phyloP scores from a whole-genome alignment of 2,329 filamentous ascomycete species.

The Chlorencoelia australis region DNA sequence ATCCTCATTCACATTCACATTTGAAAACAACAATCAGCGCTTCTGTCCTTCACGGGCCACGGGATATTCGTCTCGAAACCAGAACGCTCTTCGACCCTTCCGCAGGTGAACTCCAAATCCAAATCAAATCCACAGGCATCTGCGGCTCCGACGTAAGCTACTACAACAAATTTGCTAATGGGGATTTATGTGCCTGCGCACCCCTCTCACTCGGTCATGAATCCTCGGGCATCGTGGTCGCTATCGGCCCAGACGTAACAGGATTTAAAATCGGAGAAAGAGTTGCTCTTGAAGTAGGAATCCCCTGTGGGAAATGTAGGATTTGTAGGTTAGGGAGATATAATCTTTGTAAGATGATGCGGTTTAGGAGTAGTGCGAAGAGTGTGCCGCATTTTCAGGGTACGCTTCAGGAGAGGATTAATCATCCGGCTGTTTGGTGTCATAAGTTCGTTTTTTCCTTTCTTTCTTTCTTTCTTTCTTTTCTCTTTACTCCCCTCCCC shows the following conservation, averaged over 20 bases:
- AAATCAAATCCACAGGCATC: constrained; percentile 55
- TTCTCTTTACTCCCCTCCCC: background rate
- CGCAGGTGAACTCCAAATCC: constrained; percentile 50
- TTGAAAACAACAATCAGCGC: constrained; percentile 33
- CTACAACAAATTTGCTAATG: constrained; percentile 64
- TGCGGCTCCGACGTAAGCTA: constrained; percentile 63
- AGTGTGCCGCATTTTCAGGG: constrained; percentile 54
- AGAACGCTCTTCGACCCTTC: constrained; percentile 32
- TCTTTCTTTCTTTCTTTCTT: background rate
- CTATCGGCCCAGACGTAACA: constrained; percentile 41
- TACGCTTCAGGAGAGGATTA: constrained; percentile 51
- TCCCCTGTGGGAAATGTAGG: constrained; percentile 83
- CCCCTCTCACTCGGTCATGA: constrained; percentile 57
- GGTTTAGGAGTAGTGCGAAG: constrained; percentile 52
- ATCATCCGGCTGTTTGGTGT: constrained; percentile 52
- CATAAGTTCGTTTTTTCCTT: constrained; percentile 40
- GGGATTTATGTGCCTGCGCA: constrained; percentile 55
- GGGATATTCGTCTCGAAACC: no score
- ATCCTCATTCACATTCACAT: no score
- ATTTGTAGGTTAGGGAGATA: constrained; percentile 79
- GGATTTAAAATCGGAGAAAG: constrained; percentile 46
- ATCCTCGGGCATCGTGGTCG: constrained; percentile 48
- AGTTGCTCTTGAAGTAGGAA: constrained; percentile 75
- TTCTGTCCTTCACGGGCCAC: constrained; percentile 47
- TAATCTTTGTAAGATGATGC: constrained; percentile 52